Evolutionary conservation across 2,329 filamentous ascomycete genomes (phyloP).

Genomic region (Pestalotiopsis sp.): DNA sequence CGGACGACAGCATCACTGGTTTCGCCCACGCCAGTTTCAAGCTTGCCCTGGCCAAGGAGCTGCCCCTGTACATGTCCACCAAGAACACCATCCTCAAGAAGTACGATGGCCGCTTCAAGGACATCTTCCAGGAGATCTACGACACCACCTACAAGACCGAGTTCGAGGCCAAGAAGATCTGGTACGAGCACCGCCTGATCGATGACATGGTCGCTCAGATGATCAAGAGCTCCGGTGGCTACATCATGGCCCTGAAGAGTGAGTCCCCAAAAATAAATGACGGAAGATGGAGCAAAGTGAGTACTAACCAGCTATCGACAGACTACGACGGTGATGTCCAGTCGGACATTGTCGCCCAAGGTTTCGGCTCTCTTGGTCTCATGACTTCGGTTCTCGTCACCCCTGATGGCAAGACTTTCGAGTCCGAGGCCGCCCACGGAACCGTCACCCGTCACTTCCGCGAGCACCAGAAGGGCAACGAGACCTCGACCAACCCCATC

Average conservation of each 20-base stretch:
- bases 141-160: slow-evolving; percentile 82
- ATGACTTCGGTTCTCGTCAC: slow-evolving; percentile 99
- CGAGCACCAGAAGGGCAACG: slow-evolving; percentile 96
- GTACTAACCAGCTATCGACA: slow-evolving; percentile 35
- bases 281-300: not conserved
- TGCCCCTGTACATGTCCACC: slow-evolving; percentile 99
- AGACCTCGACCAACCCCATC: slow-evolving; percentile 98
- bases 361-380: slow-evolving; percentile 94
- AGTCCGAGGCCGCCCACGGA: slow-evolving; percentile 96
- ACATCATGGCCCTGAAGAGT: slow-evolving; percentile 99
- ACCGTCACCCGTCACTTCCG: slow-evolving; percentile 98
- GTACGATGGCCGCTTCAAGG: slow-evolving; percentile 98
- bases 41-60: slow-evolving; percentile 81
- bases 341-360: slow-evolving; percentile 97
- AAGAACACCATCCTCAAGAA: slow-evolving; percentile 99
- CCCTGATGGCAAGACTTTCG: slow-evolving; percentile 94
- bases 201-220: slow-evolving; percentile 99
- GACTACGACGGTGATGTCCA: slow-evolving; percentile 99
- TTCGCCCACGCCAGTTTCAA: slow-evolving; percentile 98
- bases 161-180: slow-evolving; percentile 91
- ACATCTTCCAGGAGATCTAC: slow-evolving; percentile 98
- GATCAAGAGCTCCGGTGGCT: slow-evolving; percentile 97
- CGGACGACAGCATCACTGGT: slow-evolving; percentile 88
- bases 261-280: slow-evolving; percentile 35
- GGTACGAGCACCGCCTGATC: slow-evolving; percentile 99